Base-by-base conservation (phyloP, 2,329 filamentous ascomycete genomes). In the Trichoderma atroviride region DNA sequence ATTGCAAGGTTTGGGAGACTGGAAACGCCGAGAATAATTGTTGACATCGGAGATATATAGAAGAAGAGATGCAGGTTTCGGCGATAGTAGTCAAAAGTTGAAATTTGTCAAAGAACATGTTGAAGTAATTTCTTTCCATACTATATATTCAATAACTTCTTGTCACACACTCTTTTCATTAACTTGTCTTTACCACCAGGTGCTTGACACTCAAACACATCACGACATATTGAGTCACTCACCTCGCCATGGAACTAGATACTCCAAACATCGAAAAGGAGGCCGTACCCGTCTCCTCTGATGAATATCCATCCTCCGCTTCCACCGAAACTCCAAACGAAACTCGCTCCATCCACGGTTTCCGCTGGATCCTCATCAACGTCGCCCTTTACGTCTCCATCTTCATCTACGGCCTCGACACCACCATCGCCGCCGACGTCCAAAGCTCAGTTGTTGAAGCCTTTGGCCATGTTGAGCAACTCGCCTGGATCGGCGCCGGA, bases 381-480 rank as follows among this genome's bases (percentile, higher is more conserved):
- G 6, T 64, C 37, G 33, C 50, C 7, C 47, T 64, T 7, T 69
- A 64, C 59, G 24, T 57, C 19, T 24, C 56, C 52, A 47, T 29
- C 24, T 24, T 69, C 31, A 22, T 69, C n/a, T 69, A 69, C 29
- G 58, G 67, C 9, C 60, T 63, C 27, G 82, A 84, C 74, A 85
- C 81, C 53, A 87, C 85, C 2, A 83, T 87, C 58, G 80, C 83
- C 1, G 84, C 83, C 1, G 84, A 84, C 72, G 76, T 86, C 5
- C 82, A 85, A 69, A 79, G 79, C 1, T 70, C 75, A 6, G 80
- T 85, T n/a, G 73, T 82, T 11, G 73, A 77, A n/a, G 71, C 74
- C 0, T 82, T 83, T 35, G 74, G 77, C 19, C 71, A 79, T 0
- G 71, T 81, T 33, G 72, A 77, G 6, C 78, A 81, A 52, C 75